These are phyloP conservation scores for Didymellaceae sp. DNA, from an alignment of 2,329 filamentous ascomycete genomes.

Conservation along the genomic window DNA sequence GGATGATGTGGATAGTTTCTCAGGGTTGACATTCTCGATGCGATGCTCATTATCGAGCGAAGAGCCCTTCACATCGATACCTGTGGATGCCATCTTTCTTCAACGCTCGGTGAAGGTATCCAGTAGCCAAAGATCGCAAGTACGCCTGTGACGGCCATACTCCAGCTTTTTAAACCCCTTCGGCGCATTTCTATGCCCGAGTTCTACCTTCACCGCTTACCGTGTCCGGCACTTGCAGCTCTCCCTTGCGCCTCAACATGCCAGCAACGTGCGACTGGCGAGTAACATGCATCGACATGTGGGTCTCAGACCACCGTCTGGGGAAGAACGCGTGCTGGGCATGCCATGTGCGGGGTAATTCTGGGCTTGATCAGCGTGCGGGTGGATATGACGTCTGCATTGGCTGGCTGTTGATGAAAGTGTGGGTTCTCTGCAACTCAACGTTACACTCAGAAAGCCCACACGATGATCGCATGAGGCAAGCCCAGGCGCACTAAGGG, in stretches of 20 bases:
- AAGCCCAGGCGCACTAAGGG: not conserved
- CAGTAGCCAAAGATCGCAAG: not conserved
- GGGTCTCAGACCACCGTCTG: slow-evolving; percentile 17
- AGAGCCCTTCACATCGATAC: slow-evolving; percentile 21
- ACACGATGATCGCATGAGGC: not conserved
- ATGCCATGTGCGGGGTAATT: slow-evolving; percentile 28
- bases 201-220: slow-evolving; percentile 14
- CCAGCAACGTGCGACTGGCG: slow-evolving; percentile 1
- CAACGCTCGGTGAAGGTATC: no score
- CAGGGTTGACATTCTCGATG: slow-evolving; percentile 31
- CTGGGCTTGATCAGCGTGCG: slow-evolving; percentile 14
- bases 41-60: slow-evolving; percentile 20
- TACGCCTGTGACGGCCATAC: slow-evolving; percentile 6
- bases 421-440: slow-evolving; percentile 8
- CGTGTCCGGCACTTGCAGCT: slow-evolving; percentile 14
- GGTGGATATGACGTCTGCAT: slow-evolving; percentile 18
- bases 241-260: slow-evolving; percentile 11
- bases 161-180: slow-evolving; percentile 17
- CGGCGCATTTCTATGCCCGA: slow-evolving; percentile 24
- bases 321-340: slow-evolving; percentile 16
- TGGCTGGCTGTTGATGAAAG: not conserved
- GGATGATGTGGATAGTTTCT: slow-evolving; percentile 35
- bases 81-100: slow-evolving; percentile 23
- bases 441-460: no score
- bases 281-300: slow-evolving; percentile 6